Evolutionary conservation across 225 moss, liverwort and hornwort genomes (phyloP).

Genomic region (Lunularia cruciata): DNA sequence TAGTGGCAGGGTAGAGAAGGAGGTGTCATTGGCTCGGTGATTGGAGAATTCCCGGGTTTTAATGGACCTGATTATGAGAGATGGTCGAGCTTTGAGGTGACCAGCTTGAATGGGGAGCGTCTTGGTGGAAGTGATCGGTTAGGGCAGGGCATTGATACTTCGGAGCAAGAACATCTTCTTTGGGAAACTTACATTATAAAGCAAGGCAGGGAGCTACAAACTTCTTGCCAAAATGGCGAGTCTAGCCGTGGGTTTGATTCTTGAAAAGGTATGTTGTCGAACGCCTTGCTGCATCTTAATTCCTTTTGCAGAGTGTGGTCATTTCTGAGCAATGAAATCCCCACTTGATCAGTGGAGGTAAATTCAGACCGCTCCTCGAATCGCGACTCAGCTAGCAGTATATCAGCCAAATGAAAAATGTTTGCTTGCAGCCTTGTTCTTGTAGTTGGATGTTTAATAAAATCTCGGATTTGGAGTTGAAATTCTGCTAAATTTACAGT

Average conservation of each 20-base stretch:
- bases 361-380: not conserved
- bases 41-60: not conserved
- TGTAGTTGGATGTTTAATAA: not conserved
- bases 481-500: not conserved
- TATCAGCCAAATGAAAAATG: too few species aligned
- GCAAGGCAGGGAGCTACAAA: constrained; percentile 19
- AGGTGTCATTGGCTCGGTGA: not conserved
- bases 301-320: not conserved
- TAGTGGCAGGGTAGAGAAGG: not conserved
- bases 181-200: not conserved
- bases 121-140: not conserved
- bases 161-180: not conserved
- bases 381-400: not conserved
- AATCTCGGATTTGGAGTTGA: too few species aligned
- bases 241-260: constrained; percentile 53
- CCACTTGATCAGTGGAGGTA: not conserved
- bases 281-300: not conserved
- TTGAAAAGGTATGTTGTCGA: constrained; percentile 42
- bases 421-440: too few species aligned
- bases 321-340: not conserved
- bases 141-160: not conserved
- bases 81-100: not conserved
- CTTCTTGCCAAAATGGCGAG: constrained; percentile 45
- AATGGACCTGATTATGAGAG: not conserved
- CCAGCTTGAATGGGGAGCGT: not conserved